Evolutionary conservation across 2,329 filamentous ascomycete genomes (phyloP).

Genomic region (Xylariaceae sp.): DNA sequence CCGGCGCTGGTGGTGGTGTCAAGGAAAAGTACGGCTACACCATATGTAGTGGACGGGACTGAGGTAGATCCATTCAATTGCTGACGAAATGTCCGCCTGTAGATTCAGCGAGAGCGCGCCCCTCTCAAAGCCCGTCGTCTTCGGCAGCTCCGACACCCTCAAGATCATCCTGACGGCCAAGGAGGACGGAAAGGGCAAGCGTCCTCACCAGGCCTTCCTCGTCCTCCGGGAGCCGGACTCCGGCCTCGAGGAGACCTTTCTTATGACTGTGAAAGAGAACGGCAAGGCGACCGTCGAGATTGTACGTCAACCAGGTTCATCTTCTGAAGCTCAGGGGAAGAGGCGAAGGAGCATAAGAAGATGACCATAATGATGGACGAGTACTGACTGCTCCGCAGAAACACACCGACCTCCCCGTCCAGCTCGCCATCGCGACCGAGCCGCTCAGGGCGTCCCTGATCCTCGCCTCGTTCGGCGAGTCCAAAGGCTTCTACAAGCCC

Average conservation of each 20-base stretch:
- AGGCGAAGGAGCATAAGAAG: not conserved
- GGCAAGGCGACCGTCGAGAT: constrained; percentile 86
- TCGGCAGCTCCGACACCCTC: constrained; percentile 72
- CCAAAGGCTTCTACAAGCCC: constrained; percentile 66
- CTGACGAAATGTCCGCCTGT: constrained; percentile 9
- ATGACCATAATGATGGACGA: not conserved
- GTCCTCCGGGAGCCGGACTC: constrained; percentile 73
- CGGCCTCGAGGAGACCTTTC: constrained; percentile 85
- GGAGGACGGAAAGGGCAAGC: constrained; percentile 76
- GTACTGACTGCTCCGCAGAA: constrained; percentile 57
- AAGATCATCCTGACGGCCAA: constrained; percentile 82
- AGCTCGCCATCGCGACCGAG: constrained; percentile 69
- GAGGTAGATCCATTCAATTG: not conserved
- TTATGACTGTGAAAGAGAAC: constrained; percentile 80
- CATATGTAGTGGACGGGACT: not conserved
- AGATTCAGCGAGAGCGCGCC: constrained; percentile 64
- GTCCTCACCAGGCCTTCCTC: constrained; percentile 93
- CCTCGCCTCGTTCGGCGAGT: constrained; percentile 82
- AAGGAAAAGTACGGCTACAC: constrained; percentile 59
- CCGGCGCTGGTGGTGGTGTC: constrained; percentile 54
- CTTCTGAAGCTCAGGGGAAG: not conserved
- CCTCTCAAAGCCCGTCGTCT: constrained; percentile 63
- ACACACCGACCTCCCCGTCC: constrained; percentile 84
- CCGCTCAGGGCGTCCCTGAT: constrained; percentile 81
- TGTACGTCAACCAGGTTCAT: constrained; percentile 55